phyloP scores from a whole-genome alignment of 345 rosid genomes.

The Bruguiera sexangula region DNA sequence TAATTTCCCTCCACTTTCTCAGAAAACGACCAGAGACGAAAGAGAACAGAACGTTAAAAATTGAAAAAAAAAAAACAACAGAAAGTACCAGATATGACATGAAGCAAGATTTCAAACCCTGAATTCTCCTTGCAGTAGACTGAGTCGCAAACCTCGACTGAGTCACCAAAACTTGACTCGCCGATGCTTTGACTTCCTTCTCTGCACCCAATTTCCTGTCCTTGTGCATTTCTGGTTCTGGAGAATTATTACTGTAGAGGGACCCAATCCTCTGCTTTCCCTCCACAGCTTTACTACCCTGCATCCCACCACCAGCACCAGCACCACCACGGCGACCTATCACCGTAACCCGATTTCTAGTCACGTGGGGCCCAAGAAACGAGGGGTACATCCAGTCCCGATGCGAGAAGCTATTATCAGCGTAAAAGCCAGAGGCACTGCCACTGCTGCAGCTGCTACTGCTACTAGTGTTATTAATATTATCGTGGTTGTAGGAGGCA shows the following conservation, averaged over 20 bases:
- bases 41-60: neutral
- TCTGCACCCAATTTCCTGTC: slow-evolving; percentile 14
- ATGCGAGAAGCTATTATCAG: slow-evolving; percentile 27
- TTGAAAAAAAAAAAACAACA: neutral
- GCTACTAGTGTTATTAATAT: neutral
- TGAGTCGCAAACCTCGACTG: slow-evolving; percentile 26
- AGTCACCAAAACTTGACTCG: slow-evolving; percentile 32
- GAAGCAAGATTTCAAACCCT: slow-evolving; percentile 32
- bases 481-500: neutral
- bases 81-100: slow-evolving; percentile 34
- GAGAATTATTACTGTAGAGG: slow-evolving; percentile 3
- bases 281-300: slow-evolving; percentile 25
- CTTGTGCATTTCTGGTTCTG: slow-evolving; percentile 13
- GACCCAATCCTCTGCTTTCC: slow-evolving; percentile 27
- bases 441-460: neutral
- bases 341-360: slow-evolving; percentile 37
- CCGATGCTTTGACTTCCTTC: slow-evolving; percentile 22
- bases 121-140: slow-evolving; percentile 32
- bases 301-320: slow-evolving; percentile 11
- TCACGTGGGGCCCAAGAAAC: slow-evolving; percentile 52
- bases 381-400: slow-evolving; percentile 68
- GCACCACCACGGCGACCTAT: slow-evolving; percentile 29
- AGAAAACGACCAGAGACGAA: too few species aligned
- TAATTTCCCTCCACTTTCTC: too few species aligned
- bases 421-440: neutral